These are phyloP conservation scores for Chaetomiaceae sp. DNA, from an alignment of 2,329 filamentous ascomycete genomes.

Conservation along the genomic window DNA sequence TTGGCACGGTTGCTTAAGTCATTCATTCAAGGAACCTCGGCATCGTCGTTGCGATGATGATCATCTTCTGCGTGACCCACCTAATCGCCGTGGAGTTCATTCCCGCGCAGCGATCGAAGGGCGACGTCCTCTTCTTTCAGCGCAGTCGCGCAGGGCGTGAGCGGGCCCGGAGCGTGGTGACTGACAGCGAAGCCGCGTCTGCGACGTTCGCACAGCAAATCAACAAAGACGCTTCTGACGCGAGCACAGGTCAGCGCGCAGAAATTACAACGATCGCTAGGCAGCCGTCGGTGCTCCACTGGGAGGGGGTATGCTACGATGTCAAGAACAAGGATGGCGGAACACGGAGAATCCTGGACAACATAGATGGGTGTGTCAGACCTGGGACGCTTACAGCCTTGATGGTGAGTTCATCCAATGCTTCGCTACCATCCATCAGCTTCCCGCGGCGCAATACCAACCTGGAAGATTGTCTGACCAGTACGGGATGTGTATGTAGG, in stretches of 20 bases:
- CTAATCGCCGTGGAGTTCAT: slow-evolving; percentile 32
- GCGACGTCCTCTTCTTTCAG: slow-evolving; percentile 1
- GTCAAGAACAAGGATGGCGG: not conserved
- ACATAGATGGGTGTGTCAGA: not conserved
- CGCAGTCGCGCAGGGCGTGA: not conserved
- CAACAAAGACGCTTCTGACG: no score
- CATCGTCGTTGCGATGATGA: slow-evolving; percentile 41
- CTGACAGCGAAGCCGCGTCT: not conserved
- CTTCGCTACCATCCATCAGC: no score
- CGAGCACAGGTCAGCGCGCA: not conserved
- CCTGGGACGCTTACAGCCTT: not conserved
- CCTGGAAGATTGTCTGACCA: no score
- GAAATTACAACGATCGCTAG: not conserved
- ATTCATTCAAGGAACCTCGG: slow-evolving; percentile 45
- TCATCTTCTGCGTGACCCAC: slow-evolving; percentile 39
- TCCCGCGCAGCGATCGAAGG: not conserved
- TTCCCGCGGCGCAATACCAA: no score
- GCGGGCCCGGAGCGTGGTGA: not conserved
- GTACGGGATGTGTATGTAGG: no score
- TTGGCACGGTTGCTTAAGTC: no score
- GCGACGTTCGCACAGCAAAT: not conserved
- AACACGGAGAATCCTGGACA: not conserved
- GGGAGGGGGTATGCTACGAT: not conserved
- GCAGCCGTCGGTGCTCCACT: not conserved
- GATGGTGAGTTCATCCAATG: not conserved